Percentiles rank a stretch among this genome's conserved stretches.
Evolutionary conservation across 202 grass and related monocot genomes (phyloP).

Genomic region (Tripidium arundinaceum): DNA sequence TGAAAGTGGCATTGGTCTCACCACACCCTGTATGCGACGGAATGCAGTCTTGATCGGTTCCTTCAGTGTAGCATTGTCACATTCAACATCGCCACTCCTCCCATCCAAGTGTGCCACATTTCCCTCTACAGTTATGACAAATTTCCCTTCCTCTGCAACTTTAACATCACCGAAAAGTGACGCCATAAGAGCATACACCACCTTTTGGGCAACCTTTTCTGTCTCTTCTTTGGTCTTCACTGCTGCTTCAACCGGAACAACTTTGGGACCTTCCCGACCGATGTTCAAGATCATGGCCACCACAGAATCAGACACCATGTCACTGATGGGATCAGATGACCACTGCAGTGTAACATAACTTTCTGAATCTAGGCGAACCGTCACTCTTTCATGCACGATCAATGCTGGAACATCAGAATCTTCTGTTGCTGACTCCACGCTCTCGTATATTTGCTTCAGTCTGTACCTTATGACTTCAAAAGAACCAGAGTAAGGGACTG

Average conservation of each 20-base stretch:
- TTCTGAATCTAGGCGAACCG: slow-evolving; percentile 66
- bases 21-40: slow-evolving; percentile 60
- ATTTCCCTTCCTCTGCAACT: slow-evolving; percentile 61
- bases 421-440: slow-evolving; percentile 50
- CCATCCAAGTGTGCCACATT: slow-evolving; percentile 59
- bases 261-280: slow-evolving; percentile 65
- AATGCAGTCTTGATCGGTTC: slow-evolving; percentile 77
- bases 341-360: slow-evolving; percentile 75
- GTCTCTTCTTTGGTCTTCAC: slow-evolving; percentile 61
- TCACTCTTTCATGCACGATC: slow-evolving; percentile 69
- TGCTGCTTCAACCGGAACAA: slow-evolving; percentile 42
- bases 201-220: slow-evolving; percentile 65
- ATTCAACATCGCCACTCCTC: slow-evolving; percentile 72
- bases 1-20: slow-evolving; percentile 69
- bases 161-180: slow-evolving; percentile 90
- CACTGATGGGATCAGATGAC: slow-evolving; percentile 80
- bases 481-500: slow-evolving; percentile 66
- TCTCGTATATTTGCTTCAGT: slow-evolving; percentile 89
- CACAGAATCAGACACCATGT: slow-evolving; percentile 97
- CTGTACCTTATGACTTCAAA: slow-evolving; percentile 88
- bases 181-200: slow-evolving; percentile 65
- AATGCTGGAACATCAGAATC: slow-evolving; percentile 71
- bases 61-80: slow-evolving; percentile 52
- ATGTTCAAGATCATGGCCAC: slow-evolving; percentile 90
- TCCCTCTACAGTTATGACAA: slow-evolving; percentile 67